A percentile compares a stretch with the other conserved stretches of the same genome.
Evolutionary conservation across 495 filamentous ascomycete species (phyloP).

Genomic region (Aspergillus mulundensis): DNA sequence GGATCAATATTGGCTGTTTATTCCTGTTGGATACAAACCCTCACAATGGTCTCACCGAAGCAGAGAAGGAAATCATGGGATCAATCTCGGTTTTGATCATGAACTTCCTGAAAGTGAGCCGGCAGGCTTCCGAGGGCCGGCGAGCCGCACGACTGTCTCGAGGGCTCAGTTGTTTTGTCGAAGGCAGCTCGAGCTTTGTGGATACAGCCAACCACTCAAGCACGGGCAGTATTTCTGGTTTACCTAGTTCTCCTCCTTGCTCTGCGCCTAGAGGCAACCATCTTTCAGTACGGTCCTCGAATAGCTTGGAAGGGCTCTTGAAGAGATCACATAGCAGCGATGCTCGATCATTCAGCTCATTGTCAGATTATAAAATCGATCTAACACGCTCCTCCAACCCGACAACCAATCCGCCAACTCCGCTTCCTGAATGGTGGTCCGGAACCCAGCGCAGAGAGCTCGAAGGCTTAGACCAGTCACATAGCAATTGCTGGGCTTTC

Average conservation of each 20-base stretch:
- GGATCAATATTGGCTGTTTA: slow-evolving; percentile 67
- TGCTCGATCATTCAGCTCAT: slow-evolving; percentile 28
- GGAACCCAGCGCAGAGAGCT: slow-evolving; percentile 30
- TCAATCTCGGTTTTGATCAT: slow-evolving; percentile 55
- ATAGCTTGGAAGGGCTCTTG: slow-evolving; percentile 24
- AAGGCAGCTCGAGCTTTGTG: slow-evolving; percentile 46
- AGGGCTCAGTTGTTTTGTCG: slow-evolving; percentile 61
- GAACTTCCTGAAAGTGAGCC: slow-evolving; percentile 57
- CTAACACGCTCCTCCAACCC: slow-evolving; percentile 20
- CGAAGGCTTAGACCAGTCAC: slow-evolving; percentile 33
- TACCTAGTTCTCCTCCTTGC: slow-evolving; percentile 24
- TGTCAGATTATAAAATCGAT: slow-evolving; percentile 27
- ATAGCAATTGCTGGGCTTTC: slow-evolving; percentile 46
- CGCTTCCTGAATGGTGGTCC: slow-evolving; percentile 39
- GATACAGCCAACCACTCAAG: slow-evolving; percentile 28
- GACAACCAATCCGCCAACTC: slow-evolving; percentile 23
- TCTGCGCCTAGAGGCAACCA: slow-evolving; percentile 26
- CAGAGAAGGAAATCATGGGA: slow-evolving; percentile 40
- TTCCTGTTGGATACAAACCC: slow-evolving; percentile 57
- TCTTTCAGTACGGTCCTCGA: slow-evolving; percentile 27
- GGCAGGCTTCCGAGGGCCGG: slow-evolving; percentile 53
- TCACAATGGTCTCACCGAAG: slow-evolving; percentile 29
- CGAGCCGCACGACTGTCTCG: slow-evolving; percentile 56
- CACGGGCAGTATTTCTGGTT: slow-evolving; percentile 20
- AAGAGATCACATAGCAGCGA: slow-evolving; percentile 28